A percentile compares a stretch with the other conserved stretches of the same genome.
Conservation (phyloP, 1,139 yeast species). For the Hemisphaericaspora xylofermentans region DNA sequence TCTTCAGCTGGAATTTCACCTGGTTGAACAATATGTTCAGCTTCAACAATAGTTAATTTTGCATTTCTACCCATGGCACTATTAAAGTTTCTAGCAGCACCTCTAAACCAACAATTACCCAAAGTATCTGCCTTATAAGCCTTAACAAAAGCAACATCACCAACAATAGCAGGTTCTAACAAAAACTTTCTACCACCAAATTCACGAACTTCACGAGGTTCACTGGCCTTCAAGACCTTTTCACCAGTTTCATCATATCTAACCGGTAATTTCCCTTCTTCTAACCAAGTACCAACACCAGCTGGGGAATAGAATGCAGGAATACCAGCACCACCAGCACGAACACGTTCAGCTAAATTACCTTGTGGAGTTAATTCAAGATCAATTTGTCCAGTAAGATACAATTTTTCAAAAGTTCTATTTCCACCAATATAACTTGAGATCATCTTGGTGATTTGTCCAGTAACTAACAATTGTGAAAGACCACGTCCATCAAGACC, state of each 20-base stretch:
- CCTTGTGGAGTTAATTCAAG: conserved; percentile 53
- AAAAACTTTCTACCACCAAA: conserved; percentile 44
- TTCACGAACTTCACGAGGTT: conserved; percentile 41
- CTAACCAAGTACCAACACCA: conserved; percentile 53
- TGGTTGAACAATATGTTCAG: conserved; percentile 48
- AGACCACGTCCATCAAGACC: conserved; percentile 48
- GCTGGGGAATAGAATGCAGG: conserved; percentile 52
- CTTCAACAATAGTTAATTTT: conserved; percentile 47
- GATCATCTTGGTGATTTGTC: conserved; percentile 48
- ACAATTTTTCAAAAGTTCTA: conserved; percentile 41
- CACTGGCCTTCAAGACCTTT: conserved; percentile 31
- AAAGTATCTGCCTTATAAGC: conserved; percentile 48
- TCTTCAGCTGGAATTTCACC: conserved; percentile 47
- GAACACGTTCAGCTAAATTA: conserved; percentile 46
- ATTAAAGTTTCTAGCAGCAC: conserved; percentile 49
- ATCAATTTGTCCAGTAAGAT: conserved; percentile 43
- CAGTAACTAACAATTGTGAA: conserved; percentile 38
- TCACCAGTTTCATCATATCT: conserved; percentile 34
- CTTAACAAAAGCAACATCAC: conserved; percentile 48
- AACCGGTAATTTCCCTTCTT: conserved; percentile 48
- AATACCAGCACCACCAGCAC: conserved; percentile 53
- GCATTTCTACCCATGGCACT: conserved; percentile 47
- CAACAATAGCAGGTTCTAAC: conserved; percentile 43
- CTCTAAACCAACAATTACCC: conserved; percentile 50
- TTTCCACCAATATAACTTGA: conserved; percentile 50